phyloP scores from a whole-genome alignment of 768 basidiomycete species.

The Boletus rufocinnamomeus region DNA sequence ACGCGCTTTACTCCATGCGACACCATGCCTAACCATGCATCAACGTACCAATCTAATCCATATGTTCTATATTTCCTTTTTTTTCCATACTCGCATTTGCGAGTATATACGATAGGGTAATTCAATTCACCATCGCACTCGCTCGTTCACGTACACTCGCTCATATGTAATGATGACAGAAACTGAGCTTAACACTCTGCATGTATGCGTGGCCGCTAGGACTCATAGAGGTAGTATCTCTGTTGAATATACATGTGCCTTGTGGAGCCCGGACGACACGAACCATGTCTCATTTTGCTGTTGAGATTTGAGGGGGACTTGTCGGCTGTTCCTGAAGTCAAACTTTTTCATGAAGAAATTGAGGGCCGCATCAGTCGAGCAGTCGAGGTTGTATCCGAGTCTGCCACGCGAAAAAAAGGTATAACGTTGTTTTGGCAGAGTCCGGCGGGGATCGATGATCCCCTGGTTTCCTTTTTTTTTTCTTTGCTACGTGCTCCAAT shows the following conservation, averaged over 20 bases:
- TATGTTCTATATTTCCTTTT: conserved; percentile 4
- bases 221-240: background rate
- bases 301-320: background rate
- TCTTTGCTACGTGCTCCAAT: too few species aligned
- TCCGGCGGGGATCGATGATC: too few species aligned
- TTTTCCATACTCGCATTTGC: background rate
- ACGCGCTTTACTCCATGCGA: conserved; percentile 6
- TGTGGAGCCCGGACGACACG: background rate
- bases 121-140: conserved; percentile 9
- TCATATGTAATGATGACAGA: background rate
- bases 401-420: too few species aligned
- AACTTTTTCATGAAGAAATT: too few species aligned
- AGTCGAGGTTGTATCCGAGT: too few species aligned
- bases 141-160: conserved; percentile 5
- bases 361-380: background rate
- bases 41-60: conserved; percentile 7
- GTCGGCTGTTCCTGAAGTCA: background rate
- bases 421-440: too few species aligned
- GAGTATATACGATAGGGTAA: conserved; percentile 12
- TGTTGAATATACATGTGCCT: background rate
- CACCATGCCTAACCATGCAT: conserved; percentile 7
- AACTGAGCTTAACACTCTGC: background rate
- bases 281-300: background rate
- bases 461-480: too few species aligned
- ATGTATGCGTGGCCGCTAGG: background rate